These are phyloP conservation scores for Suillus clintonianus DNA, from an alignment of 768 basidiomycete species.

Conservation along the genomic window DNA sequence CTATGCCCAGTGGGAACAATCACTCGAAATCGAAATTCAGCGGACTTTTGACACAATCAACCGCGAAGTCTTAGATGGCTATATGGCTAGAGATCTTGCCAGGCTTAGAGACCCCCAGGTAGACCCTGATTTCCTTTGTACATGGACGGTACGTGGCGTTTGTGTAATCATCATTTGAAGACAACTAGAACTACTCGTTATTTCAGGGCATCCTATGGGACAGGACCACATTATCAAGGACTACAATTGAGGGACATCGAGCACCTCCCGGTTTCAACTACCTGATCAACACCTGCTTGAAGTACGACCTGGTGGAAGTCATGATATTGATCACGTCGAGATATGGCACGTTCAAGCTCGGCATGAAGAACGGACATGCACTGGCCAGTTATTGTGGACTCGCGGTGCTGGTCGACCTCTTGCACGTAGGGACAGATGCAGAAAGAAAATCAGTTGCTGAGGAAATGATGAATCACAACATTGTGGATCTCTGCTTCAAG, in stretches of 20 bases:
- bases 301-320: background rate
- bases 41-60: background rate
- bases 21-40: conserved; percentile 3
- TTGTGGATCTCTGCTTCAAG: conserved; percentile 23
- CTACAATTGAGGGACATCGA: background rate
- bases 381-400: conserved; percentile 15
- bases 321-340: conserved; percentile 3
- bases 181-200: too few relatives aligned
- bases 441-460: conserved; percentile 5
- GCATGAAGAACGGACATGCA: conserved; percentile 6
- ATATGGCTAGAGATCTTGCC: conserved; percentile 2
- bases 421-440: background rate
- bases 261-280: background rate
- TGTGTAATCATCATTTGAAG: background rate
- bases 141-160: background rate
- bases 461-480: conserved; percentile 20
- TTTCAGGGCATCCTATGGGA: conserved; percentile 1
- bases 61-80: background rate
- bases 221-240: background rate
- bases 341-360: background rate
- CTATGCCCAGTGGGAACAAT: conserved; percentile 3
- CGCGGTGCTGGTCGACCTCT: conserved; percentile 1
- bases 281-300: conserved; percentile 1
- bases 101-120: background rate
- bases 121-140: conserved; percentile 2